Percentiles rank a stretch among this genome's conserved stretches.
phyloP scores from a whole-genome alignment of 352 stramenopile genomes.

The Phytophthora pisi region DNA sequence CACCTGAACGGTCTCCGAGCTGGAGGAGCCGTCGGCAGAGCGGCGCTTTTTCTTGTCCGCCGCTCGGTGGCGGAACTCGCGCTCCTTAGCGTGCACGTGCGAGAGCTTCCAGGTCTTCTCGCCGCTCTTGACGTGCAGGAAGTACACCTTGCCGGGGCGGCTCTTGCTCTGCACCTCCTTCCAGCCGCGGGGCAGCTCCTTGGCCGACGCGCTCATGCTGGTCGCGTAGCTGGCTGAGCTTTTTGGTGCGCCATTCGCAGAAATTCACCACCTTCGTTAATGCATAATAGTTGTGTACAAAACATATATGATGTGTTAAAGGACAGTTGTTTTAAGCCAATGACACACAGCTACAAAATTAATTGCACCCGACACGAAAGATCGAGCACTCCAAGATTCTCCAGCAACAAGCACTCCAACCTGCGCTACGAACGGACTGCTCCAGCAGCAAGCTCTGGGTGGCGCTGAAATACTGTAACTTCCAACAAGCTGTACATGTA shows the following conservation, averaged over 20 bases:
- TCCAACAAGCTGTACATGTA: no score
- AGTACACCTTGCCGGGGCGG: constrained; percentile 84
- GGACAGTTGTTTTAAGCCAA: no score
- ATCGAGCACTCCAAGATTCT: no score
- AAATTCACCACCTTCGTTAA: background rate
- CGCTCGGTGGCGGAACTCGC: constrained; percentile 67
- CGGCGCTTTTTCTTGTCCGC: constrained; percentile 38
- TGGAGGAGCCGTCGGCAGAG: constrained; percentile 21
- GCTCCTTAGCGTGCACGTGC: constrained; percentile 84
- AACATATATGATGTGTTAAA: background rate
- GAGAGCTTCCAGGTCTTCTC: constrained; percentile 90
- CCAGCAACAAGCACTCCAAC: no score
- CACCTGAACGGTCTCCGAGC: constrained; percentile 57
- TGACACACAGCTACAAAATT: no score
- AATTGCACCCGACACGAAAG: no score
- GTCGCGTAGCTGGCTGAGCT: background rate
- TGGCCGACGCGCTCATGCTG: constrained; percentile 48
- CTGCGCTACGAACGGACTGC: no score
- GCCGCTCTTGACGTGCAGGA: constrained; percentile 80
- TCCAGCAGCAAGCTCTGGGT: no score
- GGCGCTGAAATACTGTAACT: no score
- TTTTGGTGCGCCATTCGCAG: constrained; percentile 3
- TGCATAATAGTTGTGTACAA: background rate
- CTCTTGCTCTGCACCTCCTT: constrained; percentile 90
- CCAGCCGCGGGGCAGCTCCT: constrained; percentile 84